These are phyloP conservation scores for Diaporthe vexans DNA, from an alignment of 2,329 filamentous ascomycete genomes.

Conservation along the genomic window DNA sequence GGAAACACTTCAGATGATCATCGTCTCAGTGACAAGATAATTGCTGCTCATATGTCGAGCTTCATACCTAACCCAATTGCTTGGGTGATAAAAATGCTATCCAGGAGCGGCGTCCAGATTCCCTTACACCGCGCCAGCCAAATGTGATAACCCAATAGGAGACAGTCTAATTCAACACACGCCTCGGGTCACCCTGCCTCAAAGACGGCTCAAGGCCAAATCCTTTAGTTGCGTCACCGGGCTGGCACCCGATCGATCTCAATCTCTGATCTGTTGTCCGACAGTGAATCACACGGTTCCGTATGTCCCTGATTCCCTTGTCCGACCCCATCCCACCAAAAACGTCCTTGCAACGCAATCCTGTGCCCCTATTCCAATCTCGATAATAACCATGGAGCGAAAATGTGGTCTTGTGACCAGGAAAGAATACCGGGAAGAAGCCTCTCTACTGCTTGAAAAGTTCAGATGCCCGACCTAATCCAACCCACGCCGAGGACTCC, in stretches of 20 bases:
- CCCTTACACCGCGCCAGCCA: conserved; percentile 5
- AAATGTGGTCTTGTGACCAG: conserved; percentile 18
- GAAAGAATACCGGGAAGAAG: background rate
- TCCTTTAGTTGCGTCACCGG: conserved; percentile 6
- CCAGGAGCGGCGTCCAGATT: conserved; percentile 8
- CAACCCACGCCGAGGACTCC: conserved; percentile 26
- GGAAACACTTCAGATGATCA: background rate
- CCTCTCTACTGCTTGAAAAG: conserved; percentile 29
- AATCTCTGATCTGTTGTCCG: conserved; percentile 28
- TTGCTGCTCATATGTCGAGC: conserved; percentile 16
- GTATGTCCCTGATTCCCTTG: conserved; percentile 24
- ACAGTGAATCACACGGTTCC: conserved; percentile 14
- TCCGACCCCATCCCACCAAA: background rate
- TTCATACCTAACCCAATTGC: conserved; percentile 14
- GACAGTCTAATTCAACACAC: conserved; percentile 36
- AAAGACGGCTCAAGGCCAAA: background rate
- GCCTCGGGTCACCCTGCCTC: conserved; percentile 13
- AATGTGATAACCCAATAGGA: conserved; percentile 12
- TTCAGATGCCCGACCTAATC: conserved; percentile 19
- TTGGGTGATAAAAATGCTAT: background rate
- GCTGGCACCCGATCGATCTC: conserved; percentile 28
- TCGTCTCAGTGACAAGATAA: conserved; percentile 12
- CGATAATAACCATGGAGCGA: background rate
- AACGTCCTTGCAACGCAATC: conserved; percentile 6
- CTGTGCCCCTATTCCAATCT: conserved; percentile 24